A percentile compares a stretch with the other conserved stretches of the same genome.
Conservation (phyloP, 257 asterid genomes). For the Solanum sparsipilum region DNA sequence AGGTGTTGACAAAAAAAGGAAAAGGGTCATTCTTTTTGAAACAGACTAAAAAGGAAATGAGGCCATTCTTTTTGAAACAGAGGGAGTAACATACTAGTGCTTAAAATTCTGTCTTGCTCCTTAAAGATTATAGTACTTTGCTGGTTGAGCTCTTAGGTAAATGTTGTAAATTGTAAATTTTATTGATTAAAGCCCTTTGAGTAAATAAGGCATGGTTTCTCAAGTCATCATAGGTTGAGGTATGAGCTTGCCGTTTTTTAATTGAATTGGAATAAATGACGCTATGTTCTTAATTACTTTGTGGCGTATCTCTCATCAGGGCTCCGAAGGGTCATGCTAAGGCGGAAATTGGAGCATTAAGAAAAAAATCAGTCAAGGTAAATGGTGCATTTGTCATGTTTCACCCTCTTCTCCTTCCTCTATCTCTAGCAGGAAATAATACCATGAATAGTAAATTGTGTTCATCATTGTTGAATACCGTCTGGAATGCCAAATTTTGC, state of each 20-base stretch:
- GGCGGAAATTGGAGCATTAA: conserved; percentile 23
- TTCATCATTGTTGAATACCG: not conserved
- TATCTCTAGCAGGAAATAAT: not conserved
- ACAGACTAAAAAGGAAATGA: not conserved
- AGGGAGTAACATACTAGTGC: not conserved
- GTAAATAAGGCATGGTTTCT: not conserved
- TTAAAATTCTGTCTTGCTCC: not conserved
- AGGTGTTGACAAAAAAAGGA: not conserved
- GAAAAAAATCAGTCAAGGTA: conserved; percentile 49
- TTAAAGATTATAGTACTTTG: not conserved
- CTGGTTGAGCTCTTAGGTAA: not conserved
- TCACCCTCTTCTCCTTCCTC: not conserved
- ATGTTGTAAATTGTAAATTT: not conserved
- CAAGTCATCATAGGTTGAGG: not conserved
- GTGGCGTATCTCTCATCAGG: conserved; percentile 29
- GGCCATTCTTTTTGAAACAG: not conserved
- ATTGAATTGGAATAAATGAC: not conserved
- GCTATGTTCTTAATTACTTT: conserved; percentile 1
- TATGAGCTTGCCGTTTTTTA: not conserved
- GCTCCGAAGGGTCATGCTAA: conserved; percentile 40
- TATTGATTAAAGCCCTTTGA: not conserved
- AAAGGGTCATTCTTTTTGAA: not conserved
- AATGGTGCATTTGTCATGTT: conserved; percentile 14
- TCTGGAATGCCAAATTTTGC: not conserved
- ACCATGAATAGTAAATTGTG: not conserved